phyloP scores from a whole-genome alignment of 2,329 filamentous ascomycete species.

The Pestalotiopsis sp. region DNA sequence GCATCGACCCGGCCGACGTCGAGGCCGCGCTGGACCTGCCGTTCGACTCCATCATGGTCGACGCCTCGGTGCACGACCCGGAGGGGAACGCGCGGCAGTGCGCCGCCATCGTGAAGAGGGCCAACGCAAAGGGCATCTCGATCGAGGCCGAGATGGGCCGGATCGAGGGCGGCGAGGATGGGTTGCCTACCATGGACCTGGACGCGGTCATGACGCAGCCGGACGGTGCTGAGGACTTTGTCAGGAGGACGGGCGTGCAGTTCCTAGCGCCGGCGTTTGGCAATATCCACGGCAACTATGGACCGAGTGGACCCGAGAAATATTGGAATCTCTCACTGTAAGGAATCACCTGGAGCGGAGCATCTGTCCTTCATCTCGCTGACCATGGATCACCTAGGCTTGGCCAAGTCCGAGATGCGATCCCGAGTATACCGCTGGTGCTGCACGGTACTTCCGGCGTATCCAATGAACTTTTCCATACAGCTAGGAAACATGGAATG shows the following conservation, averaged over 20 bases:
- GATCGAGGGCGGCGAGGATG: slow-evolving; percentile 67
- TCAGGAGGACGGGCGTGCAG: slow-evolving; percentile 59
- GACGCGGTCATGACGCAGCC: slow-evolving; percentile 61
- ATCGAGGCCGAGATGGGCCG: slow-evolving; percentile 68
- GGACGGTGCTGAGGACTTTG: slow-evolving; percentile 61
- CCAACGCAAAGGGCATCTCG: slow-evolving; percentile 60
- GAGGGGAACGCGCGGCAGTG: slow-evolving; percentile 63
- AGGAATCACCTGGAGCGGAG: neutral
- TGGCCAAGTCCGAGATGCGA: neutral
- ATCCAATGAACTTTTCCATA: slow-evolving; percentile 21
- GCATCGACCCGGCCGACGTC: slow-evolving; percentile 37
- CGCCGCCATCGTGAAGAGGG: slow-evolving; percentile 58
- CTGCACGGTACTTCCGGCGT: slow-evolving; percentile 26
- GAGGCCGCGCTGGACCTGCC: slow-evolving; percentile 36
- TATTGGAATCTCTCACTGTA: slow-evolving; percentile 36
- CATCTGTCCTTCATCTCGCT: neutral
- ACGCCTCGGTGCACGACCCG: slow-evolving; percentile 67
- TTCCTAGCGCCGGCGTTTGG: slow-evolving; percentile 66
- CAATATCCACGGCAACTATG: slow-evolving; percentile 66
- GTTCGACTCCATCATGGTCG: slow-evolving; percentile 69
- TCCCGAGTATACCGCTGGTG: slow-evolving; percentile 7
- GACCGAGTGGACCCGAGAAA: slow-evolving; percentile 51
- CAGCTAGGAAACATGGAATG: slow-evolving; percentile 20
- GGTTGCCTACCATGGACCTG: slow-evolving; percentile 59
- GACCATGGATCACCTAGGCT: neutral